These are phyloP conservation scores for Vickermania ingenoplastis DNA, from an alignment of 208 protist genomes.

Conservation along the genomic window DNA sequence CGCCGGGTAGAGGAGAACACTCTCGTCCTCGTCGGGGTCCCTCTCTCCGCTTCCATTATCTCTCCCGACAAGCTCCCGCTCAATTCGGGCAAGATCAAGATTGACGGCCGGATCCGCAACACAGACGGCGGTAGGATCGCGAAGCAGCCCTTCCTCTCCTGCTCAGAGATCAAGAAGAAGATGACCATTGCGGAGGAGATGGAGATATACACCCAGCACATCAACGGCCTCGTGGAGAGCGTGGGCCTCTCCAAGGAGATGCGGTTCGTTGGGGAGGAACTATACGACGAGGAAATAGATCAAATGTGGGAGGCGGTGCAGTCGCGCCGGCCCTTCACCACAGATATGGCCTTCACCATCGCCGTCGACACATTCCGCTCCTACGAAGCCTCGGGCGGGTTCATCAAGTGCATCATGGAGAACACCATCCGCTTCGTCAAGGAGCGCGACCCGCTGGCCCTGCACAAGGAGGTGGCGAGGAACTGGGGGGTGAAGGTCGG, in stretches of 20 bases:
- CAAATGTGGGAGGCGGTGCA: slow-evolving; percentile 60
- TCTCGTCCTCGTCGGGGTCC: slow-evolving; percentile 39
- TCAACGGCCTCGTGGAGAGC: slow-evolving; percentile 18
- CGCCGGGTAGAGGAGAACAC: slow-evolving; percentile 36
- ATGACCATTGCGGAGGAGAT: slow-evolving; percentile 66
- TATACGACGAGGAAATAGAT: slow-evolving; percentile 58
- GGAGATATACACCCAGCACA: slow-evolving; percentile 36
- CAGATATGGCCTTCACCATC: slow-evolving; percentile 45
- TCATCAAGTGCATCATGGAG: slow-evolving; percentile 67
- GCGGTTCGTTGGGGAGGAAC: slow-evolving; percentile 36
- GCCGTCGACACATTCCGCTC: slow-evolving; percentile 21
- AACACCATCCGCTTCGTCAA: slow-evolving; percentile 43
- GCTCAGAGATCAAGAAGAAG: slow-evolving; percentile 49
- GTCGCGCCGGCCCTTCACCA: slow-evolving; percentile 28
- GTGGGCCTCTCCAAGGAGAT: slow-evolving; percentile 30
- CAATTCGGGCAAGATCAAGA: slow-evolving; percentile 73
- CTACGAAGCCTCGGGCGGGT: slow-evolving; percentile 55
- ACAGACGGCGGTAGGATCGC: slow-evolving; percentile 41
- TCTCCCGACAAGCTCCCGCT: slow-evolving; percentile 56
- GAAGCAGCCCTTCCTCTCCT: slow-evolving; percentile 51
- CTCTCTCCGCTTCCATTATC: slow-evolving; percentile 35
- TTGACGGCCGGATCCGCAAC: slow-evolving; percentile 37
- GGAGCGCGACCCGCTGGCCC: slow-evolving; percentile 27
- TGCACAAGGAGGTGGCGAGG: slow-evolving; percentile 61
- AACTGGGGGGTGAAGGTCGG: slow-evolving; percentile 80